Evolutionary conservation across 371 early-diverging fungal species (phyloP).

Genomic region (Mucor irregularis): DNA sequence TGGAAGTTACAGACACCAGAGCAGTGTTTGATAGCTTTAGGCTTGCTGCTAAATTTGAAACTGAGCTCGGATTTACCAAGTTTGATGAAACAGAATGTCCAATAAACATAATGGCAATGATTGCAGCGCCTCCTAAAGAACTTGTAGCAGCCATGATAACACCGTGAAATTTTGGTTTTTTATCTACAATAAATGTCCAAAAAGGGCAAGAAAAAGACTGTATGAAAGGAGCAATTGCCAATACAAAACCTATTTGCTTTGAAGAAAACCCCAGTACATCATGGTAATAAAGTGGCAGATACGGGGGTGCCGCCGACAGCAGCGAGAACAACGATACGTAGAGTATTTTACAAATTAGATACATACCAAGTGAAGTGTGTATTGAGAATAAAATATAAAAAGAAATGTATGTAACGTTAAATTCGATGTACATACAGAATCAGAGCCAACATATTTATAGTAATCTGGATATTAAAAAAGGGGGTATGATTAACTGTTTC

Average conservation of each 20-base stretch:
- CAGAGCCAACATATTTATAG: too few species aligned
- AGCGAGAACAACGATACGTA: constrained; percentile 42
- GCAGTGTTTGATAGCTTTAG: constrained; percentile 15
- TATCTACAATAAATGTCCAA: constrained; percentile 44
- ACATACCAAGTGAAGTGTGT: too few species aligned
- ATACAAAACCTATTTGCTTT: constrained; percentile 43
- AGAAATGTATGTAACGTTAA: too few species aligned
- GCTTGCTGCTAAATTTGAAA: not conserved
- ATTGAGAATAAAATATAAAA: too few species aligned
- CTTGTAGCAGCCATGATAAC: constrained; percentile 37
- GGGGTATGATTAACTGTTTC: too few species aligned
- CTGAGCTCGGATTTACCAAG: constrained; percentile 1
- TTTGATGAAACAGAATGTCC: constrained; percentile 32
- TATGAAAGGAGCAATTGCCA: constrained; percentile 52
- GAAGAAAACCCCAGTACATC: constrained; percentile 41
- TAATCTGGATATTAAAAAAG: too few species aligned
- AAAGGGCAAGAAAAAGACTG: constrained; percentile 49
- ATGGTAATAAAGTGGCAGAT: constrained; percentile 44
- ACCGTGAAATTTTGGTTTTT: constrained; percentile 39
- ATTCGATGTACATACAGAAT: too few species aligned
- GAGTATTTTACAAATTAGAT: constrained; percentile 34
- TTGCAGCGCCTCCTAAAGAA: constrained; percentile 36
- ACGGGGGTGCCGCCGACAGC: constrained; percentile 42
- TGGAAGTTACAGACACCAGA: constrained; percentile 24
- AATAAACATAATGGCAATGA: constrained; percentile 37